Evolutionary conservation across 805 yeast genomes (phyloP).

Genomic region (Cyberlindnera maclurae): DNA sequence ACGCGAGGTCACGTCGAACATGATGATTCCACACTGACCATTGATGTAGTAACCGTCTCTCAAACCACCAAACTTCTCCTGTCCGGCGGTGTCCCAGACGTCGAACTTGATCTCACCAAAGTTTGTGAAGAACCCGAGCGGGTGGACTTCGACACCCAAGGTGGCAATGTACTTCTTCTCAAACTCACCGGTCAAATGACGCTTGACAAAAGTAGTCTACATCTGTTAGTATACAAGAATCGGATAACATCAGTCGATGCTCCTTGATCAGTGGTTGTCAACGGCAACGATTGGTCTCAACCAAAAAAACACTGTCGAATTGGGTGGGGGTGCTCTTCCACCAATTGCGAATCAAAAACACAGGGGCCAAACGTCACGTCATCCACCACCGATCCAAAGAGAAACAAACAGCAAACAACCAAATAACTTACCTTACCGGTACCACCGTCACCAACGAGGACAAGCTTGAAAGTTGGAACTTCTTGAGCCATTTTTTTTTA

Average conservation of each 20-base stretch:
- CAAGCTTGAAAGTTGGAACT: slow-evolving; percentile 97
- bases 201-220: slow-evolving; percentile 95
- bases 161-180: slow-evolving; percentile 99
- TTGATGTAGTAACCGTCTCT: slow-evolving; percentile 99
- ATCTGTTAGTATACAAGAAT: slow-evolving; percentile 14
- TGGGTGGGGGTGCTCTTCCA: too few species aligned
- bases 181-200: slow-evolving; percentile 99
- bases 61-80: slow-evolving; percentile 98
- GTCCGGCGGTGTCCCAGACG: slow-evolving; percentile 99
- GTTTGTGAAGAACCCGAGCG: slow-evolving; percentile 96
- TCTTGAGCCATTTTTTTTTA: slow-evolving; percentile 49
- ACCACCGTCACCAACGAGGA: slow-evolving; percentile 99
- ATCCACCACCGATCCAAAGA: too few species aligned
- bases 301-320: too few species aligned
- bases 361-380: too few species aligned
- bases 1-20: slow-evolving; percentile 99
- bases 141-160: slow-evolving; percentile 99
- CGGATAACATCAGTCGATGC: too few species aligned
- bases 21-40: slow-evolving; percentile 99
- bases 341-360: too few species aligned
- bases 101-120: slow-evolving; percentile 98
- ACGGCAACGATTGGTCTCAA: too few species aligned
- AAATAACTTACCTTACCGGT: slow-evolving; percentile 77
- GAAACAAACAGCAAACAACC: too few species aligned
- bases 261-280: not conserved